Evolutionary conservation across 2,329 filamentous ascomycete genomes (phyloP).

Genomic region (Colletotrichum salicis): DNA sequence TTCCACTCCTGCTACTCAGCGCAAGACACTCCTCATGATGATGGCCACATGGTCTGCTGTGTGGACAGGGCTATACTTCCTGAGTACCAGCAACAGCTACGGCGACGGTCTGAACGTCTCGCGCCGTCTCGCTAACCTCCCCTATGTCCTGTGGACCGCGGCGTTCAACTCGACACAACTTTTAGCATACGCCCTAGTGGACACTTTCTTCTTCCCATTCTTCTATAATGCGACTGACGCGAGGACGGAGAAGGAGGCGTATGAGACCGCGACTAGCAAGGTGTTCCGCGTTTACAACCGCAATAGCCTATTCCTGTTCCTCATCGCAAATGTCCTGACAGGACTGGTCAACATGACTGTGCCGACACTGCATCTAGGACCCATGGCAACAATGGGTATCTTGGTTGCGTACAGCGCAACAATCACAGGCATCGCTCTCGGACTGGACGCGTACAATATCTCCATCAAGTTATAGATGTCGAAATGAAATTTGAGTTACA

Average conservation of each 20-base stretch:
- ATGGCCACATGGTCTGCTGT: slow-evolving; percentile 72
- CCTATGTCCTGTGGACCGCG: slow-evolving; percentile 93
- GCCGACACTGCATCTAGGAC: slow-evolving; percentile 79
- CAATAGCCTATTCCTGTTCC: slow-evolving; percentile 86
- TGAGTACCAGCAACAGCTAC: slow-evolving; percentile 74
- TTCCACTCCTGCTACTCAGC: slow-evolving; percentile 57
- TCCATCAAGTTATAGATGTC: slow-evolving; percentile 74
- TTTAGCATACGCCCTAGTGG: slow-evolving; percentile 79
- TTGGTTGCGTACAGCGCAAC: slow-evolving; percentile 77
- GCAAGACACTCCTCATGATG: slow-evolving; percentile 68
- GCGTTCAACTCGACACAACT: slow-evolving; percentile 91
- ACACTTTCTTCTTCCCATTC: slow-evolving; percentile 80
- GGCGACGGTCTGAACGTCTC: slow-evolving; percentile 83
- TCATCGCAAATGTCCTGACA: slow-evolving; percentile 89
- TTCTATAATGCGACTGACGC: slow-evolving; percentile 68
- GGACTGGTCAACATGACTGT: slow-evolving; percentile 89
- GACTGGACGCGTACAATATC: slow-evolving; percentile 72
- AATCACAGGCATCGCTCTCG: slow-evolving; percentile 75
- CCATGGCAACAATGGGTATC: slow-evolving; percentile 75
- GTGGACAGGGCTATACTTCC: slow-evolving; percentile 77
- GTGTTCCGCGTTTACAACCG: slow-evolving; percentile 88
- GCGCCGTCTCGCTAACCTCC: slow-evolving; percentile 88
- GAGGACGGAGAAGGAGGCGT: slow-evolving; percentile 71
- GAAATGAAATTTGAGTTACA: slow-evolving; percentile 21
- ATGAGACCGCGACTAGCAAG: slow-evolving; percentile 77